Base-by-base conservation (phyloP, 306 rosid genomes). In the Sophora flavescens region DNA sequence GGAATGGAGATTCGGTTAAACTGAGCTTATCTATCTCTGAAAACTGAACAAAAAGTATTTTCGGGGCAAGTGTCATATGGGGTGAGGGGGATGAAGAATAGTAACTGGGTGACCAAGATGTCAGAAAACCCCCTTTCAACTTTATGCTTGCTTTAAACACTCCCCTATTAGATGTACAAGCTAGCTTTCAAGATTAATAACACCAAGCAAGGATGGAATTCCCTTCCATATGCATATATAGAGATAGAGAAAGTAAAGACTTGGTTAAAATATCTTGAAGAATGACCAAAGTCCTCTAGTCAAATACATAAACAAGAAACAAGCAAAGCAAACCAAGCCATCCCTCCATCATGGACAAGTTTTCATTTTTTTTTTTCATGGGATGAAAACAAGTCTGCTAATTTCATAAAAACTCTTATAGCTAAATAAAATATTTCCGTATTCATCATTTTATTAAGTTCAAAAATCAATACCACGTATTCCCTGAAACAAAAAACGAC, bases 71-170 rank as follows among this genome's bases (percentile, higher is more conserved):
- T n/a, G n/a, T n/a, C n/a, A n/a, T n/a, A n/a, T n/a, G n/a, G n/a
- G n/a, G n/a, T n/a, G n/a, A n/a, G n/a, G n/a, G n/a, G n/a, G n/a
- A n/a, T n/a, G n/a, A n/a, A n/a, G n/a, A n/a, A n/a, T n/a, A n/a
- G n/a, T n/a, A n/a, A n/a, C n/a, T n/a, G n/a, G n/a, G n/a, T n/a
- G n/a, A n/a, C n/a, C n/a, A n/a, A n/a, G n/a, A n/a, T n/a, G n/a
- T n/a, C n/a, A n/a, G n/a, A n/a, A n/a, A n/a, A n/a, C n/a, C n/a
- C 74, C 74, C 13, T 47, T 47, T 36, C 17, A 26, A 30, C 6
- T 73, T 73, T 39, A 32, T 18, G 79, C 39, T 33, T 15, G 70
- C 51, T 33, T 50, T 11, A 47, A 63, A 52, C 28, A 47, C 51
- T 17, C 50, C 22, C 33, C 39, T 58, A 28, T 0, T 12, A 4